phyloP scores from a whole-genome alignment of 805 yeast genomes.

The Myxozyma neglecta region DNA sequence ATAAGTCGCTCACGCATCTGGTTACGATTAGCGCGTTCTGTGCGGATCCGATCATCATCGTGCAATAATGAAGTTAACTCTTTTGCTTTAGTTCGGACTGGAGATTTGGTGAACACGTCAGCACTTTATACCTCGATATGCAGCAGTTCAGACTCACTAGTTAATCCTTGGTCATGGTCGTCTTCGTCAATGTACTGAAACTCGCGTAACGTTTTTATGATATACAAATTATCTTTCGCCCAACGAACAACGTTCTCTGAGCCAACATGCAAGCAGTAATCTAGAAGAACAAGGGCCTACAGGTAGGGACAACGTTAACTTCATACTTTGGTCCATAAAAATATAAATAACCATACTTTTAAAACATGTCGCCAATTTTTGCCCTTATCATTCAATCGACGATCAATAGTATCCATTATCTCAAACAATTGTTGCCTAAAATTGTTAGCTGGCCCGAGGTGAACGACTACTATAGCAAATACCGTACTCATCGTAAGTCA shows the following conservation, averaged over 20 bases:
- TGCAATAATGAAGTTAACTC: slow-evolving; percentile 76
- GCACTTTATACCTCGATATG: no score
- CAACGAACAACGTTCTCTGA: slow-evolving; percentile 86
- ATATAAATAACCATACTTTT: slow-evolving; percentile 44
- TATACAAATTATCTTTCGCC: slow-evolving; percentile 85
- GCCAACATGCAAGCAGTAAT: slow-evolving; percentile 81
- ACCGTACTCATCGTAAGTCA: slow-evolving; percentile 59
- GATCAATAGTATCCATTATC: slow-evolving; percentile 90
- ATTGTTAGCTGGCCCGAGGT: neutral
- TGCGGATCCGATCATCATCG: slow-evolving; percentile 76
- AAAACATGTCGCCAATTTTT: slow-evolving; percentile 97
- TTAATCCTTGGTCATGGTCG: slow-evolving; percentile 83
- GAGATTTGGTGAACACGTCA: no score
- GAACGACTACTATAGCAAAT: neutral
- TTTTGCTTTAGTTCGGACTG: slow-evolving; percentile 78
- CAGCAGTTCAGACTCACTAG: slow-evolving; percentile 41
- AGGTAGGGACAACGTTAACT: no score
- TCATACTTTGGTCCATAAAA: neutral
- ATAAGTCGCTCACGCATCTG: slow-evolving; percentile 30
- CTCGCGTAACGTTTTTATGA: slow-evolving; percentile 86
- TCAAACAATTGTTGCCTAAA: slow-evolving; percentile 69
- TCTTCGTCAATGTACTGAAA: slow-evolving; percentile 77
- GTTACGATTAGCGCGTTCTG: slow-evolving; percentile 57
- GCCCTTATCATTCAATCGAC: slow-evolving; percentile 91
- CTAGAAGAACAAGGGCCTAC: slow-evolving; percentile 75